Evolutionary conservation across 371 early-diverging fungal species (phyloP), one percentile per base, ranked within the genome.

Genomic region (Capillidium heterosporum): DNA sequence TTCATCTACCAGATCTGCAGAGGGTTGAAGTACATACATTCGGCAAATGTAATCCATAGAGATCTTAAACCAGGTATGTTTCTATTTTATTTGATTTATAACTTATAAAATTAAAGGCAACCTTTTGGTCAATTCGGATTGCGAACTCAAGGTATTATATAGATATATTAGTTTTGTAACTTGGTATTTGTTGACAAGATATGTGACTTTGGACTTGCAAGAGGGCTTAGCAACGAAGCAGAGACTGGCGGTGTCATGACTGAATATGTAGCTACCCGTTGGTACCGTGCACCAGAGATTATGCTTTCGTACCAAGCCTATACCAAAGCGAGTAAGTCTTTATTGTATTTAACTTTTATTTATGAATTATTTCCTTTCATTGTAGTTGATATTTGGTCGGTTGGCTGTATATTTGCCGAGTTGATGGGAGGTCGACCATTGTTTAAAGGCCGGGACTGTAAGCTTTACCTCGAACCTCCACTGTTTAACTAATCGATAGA

Each of bases 271-370:
- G 90, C 96, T 44, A 98, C 99, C 0, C 75, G 98, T 60, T 98
- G 98, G 98, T 98, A 98, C 69, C 78, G 98, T 60, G 87, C 98
- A 11, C 99, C 99, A 27, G 99, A 98, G 68, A 87, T 98, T 57
- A 92, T 98, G 85, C 71, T 98, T 41, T 89, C 90, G 55, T 86
- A 87, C 69, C 82, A 86, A 61, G 80, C 75, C 53, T 98, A 98
- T 71, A 89, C 90, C 43, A 91, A 91, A 77, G 93, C 94, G 42
- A 91, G 88, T 87, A 76, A 63, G 81, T 78, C 4, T 7, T 44
- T 27, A 32, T 29, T 21, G 44, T 26, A 5, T 43, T 11, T 23
- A 19, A 29, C 40, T 31, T 48, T 32, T 43, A 27, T 7, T 44
- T 43, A 28, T 10, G 4, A 41, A 28, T 19, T 29, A 57, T 32